Evolutionary conservation across 768 basidiomycete genomes (phyloP).

Genomic region (Mycena chlorophos): DNA sequence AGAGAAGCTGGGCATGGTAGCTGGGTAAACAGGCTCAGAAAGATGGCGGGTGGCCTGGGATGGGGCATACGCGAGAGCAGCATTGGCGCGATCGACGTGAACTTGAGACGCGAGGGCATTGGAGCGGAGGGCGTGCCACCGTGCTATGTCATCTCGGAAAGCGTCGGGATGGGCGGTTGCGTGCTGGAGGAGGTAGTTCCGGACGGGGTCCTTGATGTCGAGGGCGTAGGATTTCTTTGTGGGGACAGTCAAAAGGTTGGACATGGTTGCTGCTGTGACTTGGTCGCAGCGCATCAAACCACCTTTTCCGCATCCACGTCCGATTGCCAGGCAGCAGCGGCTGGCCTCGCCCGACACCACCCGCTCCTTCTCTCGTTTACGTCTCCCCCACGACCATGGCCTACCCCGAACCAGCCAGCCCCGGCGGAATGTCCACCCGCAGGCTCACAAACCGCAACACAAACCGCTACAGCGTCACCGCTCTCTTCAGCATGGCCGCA

Average conservation of each 20-base stretch:
- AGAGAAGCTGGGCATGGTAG: constrained; percentile 89
- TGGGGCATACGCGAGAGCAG: constrained; percentile 54
- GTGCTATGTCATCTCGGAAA: constrained; percentile 73
- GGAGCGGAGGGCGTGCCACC: constrained; percentile 68
- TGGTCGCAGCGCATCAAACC: constrained; percentile 6
- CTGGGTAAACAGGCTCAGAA: constrained; percentile 40
- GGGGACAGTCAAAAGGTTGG: constrained; percentile 74
- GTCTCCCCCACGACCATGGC: constrained; percentile 51
- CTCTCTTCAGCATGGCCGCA: constrained; percentile 95
- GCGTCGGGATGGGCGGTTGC: constrained; percentile 80
- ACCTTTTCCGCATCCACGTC: background rate
- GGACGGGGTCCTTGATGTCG: constrained; percentile 54
- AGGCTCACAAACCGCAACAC: constrained; percentile 90
- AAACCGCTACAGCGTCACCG: constrained; percentile 94
- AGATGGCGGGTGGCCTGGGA: background rate
- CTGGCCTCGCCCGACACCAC: constrained; percentile 2
- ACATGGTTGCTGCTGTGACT: constrained; percentile 46
- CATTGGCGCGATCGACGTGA: constrained; percentile 56
- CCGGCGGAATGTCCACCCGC: constrained; percentile 65
- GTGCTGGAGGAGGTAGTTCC: constrained; percentile 67
- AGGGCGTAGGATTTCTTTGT: constrained; percentile 68
- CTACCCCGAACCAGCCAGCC: constrained; percentile 61
- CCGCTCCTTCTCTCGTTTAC: constrained; percentile 22
- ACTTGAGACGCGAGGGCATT: constrained; percentile 50
- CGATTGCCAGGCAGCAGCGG: constrained; percentile 9